These are phyloP conservation scores for Trypanosoma mega DNA, from an alignment of 208 protist species.

Conservation along the genomic window DNA sequence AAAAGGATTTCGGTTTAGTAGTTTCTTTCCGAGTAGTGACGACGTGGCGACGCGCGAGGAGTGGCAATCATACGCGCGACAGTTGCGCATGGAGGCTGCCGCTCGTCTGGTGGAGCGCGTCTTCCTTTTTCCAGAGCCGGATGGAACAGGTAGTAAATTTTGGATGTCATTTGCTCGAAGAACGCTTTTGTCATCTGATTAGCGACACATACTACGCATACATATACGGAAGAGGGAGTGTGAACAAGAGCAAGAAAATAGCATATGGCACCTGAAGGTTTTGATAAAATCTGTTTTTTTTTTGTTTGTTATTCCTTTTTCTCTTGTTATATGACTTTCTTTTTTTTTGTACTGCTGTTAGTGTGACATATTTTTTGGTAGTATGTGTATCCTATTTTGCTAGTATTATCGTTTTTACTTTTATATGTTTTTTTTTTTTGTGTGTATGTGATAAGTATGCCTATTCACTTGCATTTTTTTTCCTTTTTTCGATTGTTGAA, in stretches of 20 bases:
- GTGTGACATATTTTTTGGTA: too few relatives aligned
- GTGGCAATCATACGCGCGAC: constrained; percentile 29
- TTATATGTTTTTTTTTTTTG: too few relatives aligned
- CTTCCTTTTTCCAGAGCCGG: constrained; percentile 30
- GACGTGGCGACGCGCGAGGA: constrained; percentile 12
- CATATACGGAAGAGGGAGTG: neutral
- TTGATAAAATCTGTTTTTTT: too few relatives aligned
- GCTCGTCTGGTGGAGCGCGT: constrained; percentile 28
- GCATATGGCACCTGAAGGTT: too few relatives aligned
- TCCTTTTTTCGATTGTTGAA: neutral
- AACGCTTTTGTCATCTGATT: constrained; percentile 21
- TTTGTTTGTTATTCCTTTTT: too few relatives aligned
- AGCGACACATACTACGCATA: constrained; percentile 1
- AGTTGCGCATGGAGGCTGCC: constrained; percentile 28
- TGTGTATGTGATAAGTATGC: too few relatives aligned
- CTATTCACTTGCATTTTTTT: constrained; percentile 1
- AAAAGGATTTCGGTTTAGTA: constrained; percentile 21
- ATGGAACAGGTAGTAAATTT: constrained; percentile 38
- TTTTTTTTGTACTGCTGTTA: too few relatives aligned
- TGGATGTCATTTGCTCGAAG: constrained; percentile 33
- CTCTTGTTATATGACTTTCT: too few relatives aligned
- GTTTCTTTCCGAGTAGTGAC: constrained; percentile 24
- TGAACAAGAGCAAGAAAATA: too few relatives aligned
- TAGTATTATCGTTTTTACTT: too few relatives aligned
- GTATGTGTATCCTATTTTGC: too few relatives aligned